These are phyloP conservation scores for Clarireedia monteithiana DNA, from an alignment of 2,329 filamentous ascomycete genomes.

Conservation along the genomic window DNA sequence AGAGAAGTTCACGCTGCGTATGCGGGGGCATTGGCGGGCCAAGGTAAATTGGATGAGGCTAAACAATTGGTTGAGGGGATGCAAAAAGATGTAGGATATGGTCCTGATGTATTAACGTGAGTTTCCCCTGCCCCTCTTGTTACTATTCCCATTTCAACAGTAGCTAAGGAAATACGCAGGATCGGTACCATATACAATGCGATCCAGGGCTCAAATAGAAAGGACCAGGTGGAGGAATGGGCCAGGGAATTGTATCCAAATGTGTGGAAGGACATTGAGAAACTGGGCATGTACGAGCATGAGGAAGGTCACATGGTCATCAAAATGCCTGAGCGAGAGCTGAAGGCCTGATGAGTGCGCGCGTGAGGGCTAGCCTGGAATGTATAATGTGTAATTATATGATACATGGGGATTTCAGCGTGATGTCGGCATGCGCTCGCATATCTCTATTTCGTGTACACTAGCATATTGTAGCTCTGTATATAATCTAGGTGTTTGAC, in stretches of 20 bases:
- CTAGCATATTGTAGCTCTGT: no score
- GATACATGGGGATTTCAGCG: no score
- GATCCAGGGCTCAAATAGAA: slow-evolving; percentile 55
- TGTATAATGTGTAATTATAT: no score
- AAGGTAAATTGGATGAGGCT: slow-evolving; percentile 62
- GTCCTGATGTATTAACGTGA: slow-evolving; percentile 64
- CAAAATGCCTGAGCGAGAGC: slow-evolving; percentile 20
- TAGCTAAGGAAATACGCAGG: slow-evolving; percentile 34
- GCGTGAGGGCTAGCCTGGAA: no score
- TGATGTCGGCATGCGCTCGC: no score
- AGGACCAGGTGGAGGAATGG: slow-evolving; percentile 68
- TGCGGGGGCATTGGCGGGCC: slow-evolving; percentile 65
- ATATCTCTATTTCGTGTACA: no score
- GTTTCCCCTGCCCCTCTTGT: slow-evolving; percentile 31
- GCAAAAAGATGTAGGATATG: slow-evolving; percentile 56
- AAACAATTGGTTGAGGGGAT: slow-evolving; percentile 59
- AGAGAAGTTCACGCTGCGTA: slow-evolving; percentile 68
- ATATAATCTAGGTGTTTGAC: no score
- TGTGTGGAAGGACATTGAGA: slow-evolving; percentile 56
- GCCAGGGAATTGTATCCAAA: slow-evolving; percentile 58
- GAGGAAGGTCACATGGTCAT: slow-evolving; percentile 24
- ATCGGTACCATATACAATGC: slow-evolving; percentile 72
- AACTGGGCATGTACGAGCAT: slow-evolving; percentile 20
- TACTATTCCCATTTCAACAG: neutral
- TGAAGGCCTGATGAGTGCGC: slow-evolving; percentile 17